Base-by-base conservation (phyloP, 2,329 filamentous ascomycete species). In the Apiospora pterosperma region DNA sequence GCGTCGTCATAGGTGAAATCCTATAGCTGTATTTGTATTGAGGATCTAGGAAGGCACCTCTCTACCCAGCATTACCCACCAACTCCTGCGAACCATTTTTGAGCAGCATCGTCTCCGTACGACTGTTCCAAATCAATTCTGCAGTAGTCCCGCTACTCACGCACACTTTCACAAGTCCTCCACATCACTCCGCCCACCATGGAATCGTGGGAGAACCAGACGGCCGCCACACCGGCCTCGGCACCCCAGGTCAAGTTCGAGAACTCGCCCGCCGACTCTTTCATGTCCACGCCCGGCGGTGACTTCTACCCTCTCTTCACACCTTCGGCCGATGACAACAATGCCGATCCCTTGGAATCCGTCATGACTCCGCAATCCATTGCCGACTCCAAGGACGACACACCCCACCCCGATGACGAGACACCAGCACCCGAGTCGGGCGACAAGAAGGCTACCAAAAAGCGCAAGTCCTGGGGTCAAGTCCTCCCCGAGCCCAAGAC, bases 391-490 rank as follows among this genome's bases (percentile, higher is more conserved):
- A 70, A 67, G 60, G 69, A 75, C 6, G 36, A 23, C n/a, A 28
- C 58, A 10, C 58, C 58, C 19, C 70, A 71, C 5, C 62, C 67
- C 36, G 64, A 65, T 38, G 62, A 69, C 36, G 62, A 67, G 6
- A 66, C 71, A 1, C 31, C 69, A 2, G 63, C 69, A 2, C 71
- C 72, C 12, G 62, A 63, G 42, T 58, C 7, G 64, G 71, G 0
- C 0, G 86, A 90, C 59, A 92, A 92, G 84, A 96, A 92, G 82
- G 84, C 86, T 1, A 81, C 85, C 39, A 97, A 97, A 88, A 97
- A 97, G 88, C 86, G 96, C 74, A 99, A 98, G 82, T 98, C 96
- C 60, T 99, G 96, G 96, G 96, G 96, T 61, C 96, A 99, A 79
- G 92, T 97, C 77, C 88, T 98, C 44, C 96, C 96, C 21, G 92